Conservation (phyloP, 129 eudicot species). For the Lactuca saligna region DNA sequence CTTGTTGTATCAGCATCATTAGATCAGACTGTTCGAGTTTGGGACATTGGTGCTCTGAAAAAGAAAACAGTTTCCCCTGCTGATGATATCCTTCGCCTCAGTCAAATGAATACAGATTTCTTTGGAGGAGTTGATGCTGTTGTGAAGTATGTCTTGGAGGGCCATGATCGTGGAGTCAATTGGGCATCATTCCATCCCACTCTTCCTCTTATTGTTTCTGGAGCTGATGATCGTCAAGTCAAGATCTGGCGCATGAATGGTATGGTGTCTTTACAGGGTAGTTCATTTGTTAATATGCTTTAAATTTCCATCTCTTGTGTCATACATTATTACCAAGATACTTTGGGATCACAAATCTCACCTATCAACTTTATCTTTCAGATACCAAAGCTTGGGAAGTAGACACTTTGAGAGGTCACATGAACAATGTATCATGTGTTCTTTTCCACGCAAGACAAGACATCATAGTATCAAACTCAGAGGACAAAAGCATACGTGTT, state of each 20-base stretch:
- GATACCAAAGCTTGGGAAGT: conserved; percentile 92
- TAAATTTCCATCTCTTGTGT: too few relatives aligned
- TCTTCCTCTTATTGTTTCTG: conserved; percentile 77
- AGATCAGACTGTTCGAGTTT: conserved; percentile 89
- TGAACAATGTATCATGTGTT: conserved; percentile 82
- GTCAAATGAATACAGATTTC: conserved; percentile 80
- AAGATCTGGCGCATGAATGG: conserved; percentile 90
- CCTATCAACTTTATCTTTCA: conserved; percentile 15
- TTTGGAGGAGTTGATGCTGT: conserved; percentile 92
- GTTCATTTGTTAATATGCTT: too few relatives aligned
- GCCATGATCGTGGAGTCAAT: conserved; percentile 82
- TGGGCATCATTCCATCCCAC: conserved; percentile 92
- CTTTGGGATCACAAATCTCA: too few relatives aligned
- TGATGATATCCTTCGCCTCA: conserved; percentile 71
- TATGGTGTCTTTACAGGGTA: conserved; percentile 8
- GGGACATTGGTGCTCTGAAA: conserved; percentile 85
- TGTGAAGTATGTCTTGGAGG: conserved; percentile 79
- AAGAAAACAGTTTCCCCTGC: conserved; percentile 84
- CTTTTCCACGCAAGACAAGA: conserved; percentile 50
- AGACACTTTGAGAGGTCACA: conserved; percentile 80
- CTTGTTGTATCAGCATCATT: conserved; percentile 82
- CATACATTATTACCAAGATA: too few relatives aligned
- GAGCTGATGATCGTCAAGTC: conserved; percentile 89
- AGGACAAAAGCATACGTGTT: conserved; percentile 53
- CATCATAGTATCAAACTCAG: conserved; percentile 54